Conservation (phyloP, 148 eudicot genomes). For the Agrostemma githago region DNA sequence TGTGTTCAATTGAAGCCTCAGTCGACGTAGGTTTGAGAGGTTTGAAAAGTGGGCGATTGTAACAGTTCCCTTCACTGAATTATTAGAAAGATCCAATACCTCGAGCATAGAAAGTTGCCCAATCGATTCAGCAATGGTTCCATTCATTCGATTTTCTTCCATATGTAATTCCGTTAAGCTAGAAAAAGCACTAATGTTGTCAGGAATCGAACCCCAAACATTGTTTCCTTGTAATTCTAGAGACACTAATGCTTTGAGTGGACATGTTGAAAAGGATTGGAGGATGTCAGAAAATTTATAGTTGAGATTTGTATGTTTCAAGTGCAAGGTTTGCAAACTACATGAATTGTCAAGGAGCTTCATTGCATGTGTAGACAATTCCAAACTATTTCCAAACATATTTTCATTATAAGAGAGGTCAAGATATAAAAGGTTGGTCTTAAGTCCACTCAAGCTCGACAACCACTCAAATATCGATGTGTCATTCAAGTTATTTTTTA, state of each 20-base stretch:
- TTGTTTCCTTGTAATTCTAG: slow-evolving; percentile 11
- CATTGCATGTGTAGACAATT: not conserved
- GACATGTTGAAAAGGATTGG: slow-evolving; percentile 8
- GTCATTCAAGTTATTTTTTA: not conserved
- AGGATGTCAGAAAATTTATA: not conserved
- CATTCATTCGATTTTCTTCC: too few species aligned
- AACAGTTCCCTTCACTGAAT: slow-evolving; percentile 26
- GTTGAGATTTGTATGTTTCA: not conserved
- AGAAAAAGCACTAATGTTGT: slow-evolving; percentile 10
- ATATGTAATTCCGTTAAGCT: slow-evolving; percentile 12
- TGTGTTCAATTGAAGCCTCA: slow-evolving; percentile 11
- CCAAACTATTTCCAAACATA: too few species aligned
- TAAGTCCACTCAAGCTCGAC: too few species aligned
- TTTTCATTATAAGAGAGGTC: too few species aligned
- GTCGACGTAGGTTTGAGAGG: slow-evolving; percentile 19
- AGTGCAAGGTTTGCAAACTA: not conserved
- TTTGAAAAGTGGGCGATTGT: slow-evolving; percentile 19
- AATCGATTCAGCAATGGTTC: too few species aligned
- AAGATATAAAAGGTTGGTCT: too few species aligned
- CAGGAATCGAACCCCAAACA: slow-evolving; percentile 23
- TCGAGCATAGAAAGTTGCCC: too few species aligned
- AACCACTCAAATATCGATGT: too few species aligned
- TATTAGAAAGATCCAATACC: not conserved
- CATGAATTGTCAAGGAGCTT: not conserved
- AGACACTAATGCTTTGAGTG: not conserved